phyloP scores from a whole-genome alignment of 805 yeast genomes.

The Candida ortonii region DNA sequence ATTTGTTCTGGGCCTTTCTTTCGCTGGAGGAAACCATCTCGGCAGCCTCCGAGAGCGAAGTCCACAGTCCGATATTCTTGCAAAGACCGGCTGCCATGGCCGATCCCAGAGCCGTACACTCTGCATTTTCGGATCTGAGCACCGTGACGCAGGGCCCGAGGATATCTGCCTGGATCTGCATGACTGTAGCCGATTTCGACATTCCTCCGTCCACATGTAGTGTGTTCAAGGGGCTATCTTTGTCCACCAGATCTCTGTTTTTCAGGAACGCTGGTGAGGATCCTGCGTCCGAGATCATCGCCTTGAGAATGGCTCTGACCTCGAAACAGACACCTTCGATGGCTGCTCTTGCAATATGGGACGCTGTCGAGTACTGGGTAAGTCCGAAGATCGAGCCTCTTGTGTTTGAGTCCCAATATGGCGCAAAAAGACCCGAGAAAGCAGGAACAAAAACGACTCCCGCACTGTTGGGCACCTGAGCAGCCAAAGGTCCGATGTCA shows the following conservation, averaged over 20 bases:
- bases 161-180: constrained; percentile 92
- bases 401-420: constrained; percentile 92
- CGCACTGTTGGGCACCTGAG: constrained; percentile 74
- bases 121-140: constrained; percentile 75
- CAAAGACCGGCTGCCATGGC: constrained; percentile 91
- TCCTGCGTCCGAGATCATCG: constrained; percentile 79
- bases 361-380: constrained; percentile 87
- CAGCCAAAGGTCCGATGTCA: constrained; percentile 88
- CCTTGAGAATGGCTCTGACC: constrained; percentile 83
- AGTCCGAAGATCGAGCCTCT: constrained; percentile 92
- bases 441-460: constrained; percentile 96
- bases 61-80: constrained; percentile 66
- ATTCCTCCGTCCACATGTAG: constrained; percentile 92
- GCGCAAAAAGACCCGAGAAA: constrained; percentile 90
- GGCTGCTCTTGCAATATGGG: constrained; percentile 92
- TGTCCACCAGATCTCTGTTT: constrained; percentile 37
- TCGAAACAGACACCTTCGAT: constrained; percentile 94
- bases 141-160: constrained; percentile 85
- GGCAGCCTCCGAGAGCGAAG: constrained; percentile 65
- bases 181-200: constrained; percentile 85
- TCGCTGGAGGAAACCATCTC: constrained; percentile 31
- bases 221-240: constrained; percentile 38
- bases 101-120: constrained; percentile 94
- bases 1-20: constrained; percentile 13
- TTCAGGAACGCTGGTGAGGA: constrained; percentile 57